These are phyloP conservation scores for Arthrinium phaeospermum DNA, from an alignment of 2,329 filamentous ascomycete genomes.

Conservation along the genomic window DNA sequence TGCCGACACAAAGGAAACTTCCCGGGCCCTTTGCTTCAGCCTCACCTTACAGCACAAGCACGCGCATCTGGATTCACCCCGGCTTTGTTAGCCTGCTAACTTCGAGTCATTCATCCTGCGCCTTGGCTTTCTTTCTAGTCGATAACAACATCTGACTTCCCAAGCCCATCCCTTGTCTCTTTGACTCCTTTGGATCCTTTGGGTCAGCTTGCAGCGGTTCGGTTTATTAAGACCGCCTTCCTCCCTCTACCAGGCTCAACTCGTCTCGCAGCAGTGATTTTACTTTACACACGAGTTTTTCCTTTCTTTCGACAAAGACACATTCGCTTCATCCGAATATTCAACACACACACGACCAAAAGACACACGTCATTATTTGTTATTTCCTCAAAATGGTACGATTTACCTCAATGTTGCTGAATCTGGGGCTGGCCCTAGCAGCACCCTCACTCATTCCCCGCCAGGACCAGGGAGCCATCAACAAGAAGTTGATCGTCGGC, in stretches of 20 bases:
- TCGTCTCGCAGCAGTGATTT: not conserved
- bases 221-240: not conserved
- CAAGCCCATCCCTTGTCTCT: not conserved
- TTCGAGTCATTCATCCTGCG: constrained; percentile 14
- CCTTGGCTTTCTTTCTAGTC: not conserved
- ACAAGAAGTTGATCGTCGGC: constrained; percentile 47
- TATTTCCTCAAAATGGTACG: constrained; percentile 26
- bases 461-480: constrained; percentile 20
- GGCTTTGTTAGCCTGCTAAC: not conserved
- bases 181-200: constrained; percentile 7
- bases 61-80: not conserved
- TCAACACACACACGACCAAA: not conserved
- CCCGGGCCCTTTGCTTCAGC: not conserved
- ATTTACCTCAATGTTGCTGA: constrained; percentile 32
- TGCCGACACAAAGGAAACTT: not conserved
- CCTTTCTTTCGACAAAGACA: constrained; percentile 2
- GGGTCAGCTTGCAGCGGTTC: not conserved
- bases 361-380: not conserved
- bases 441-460: constrained; percentile 28
- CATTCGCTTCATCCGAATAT: not conserved
- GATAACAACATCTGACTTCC: not conserved
- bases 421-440: constrained; percentile 32
- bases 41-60: not conserved
- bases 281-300: not conserved
- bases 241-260: not conserved